Conservation (phyloP, 371 early-diverging fungal species). For the Mortierella sp. region DNA sequence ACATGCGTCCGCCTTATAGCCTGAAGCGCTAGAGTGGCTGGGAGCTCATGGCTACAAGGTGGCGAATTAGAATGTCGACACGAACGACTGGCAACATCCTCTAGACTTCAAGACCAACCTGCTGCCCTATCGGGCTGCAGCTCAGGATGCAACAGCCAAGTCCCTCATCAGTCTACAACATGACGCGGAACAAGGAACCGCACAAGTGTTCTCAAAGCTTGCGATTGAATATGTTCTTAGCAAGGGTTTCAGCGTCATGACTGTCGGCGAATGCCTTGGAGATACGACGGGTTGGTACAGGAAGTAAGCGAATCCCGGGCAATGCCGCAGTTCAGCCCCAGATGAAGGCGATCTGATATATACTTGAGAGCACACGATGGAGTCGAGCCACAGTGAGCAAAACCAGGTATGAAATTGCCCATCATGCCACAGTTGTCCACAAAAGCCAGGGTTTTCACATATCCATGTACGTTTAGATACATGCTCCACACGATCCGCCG, state of each 20-base stretch:
- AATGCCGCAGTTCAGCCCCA: no score
- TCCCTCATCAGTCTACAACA: constrained; percentile 41
- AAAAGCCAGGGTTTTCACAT: no score
- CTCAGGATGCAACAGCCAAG: constrained; percentile 14
- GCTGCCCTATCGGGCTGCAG: constrained; percentile 11
- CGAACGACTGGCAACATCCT: constrained; percentile 53
- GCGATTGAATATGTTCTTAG: constrained; percentile 43
- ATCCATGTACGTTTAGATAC: no score
- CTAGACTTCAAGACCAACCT: constrained; percentile 9
- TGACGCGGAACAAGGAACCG: constrained; percentile 37
- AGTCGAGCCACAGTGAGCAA: no score
- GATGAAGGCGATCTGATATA: no score
- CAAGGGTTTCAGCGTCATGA: constrained; percentile 35
- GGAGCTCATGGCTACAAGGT: constrained; percentile 55
- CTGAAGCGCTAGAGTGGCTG: constrained; percentile 59
- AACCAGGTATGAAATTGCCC: no score
- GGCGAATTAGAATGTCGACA: constrained; percentile 55
- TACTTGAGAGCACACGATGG: no score
- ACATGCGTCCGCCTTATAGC: constrained; percentile 72
- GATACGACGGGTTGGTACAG: constrained; percentile 32
- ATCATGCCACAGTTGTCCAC: no score
- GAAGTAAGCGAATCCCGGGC: neutral
- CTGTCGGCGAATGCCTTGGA: constrained; percentile 34
- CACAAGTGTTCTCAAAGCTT: constrained; percentile 29
- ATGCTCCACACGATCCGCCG: no score